Evolutionary conservation across 2,329 filamentous ascomycete species (phyloP).

Genomic region (Coleophoma eucalyptorum): DNA sequence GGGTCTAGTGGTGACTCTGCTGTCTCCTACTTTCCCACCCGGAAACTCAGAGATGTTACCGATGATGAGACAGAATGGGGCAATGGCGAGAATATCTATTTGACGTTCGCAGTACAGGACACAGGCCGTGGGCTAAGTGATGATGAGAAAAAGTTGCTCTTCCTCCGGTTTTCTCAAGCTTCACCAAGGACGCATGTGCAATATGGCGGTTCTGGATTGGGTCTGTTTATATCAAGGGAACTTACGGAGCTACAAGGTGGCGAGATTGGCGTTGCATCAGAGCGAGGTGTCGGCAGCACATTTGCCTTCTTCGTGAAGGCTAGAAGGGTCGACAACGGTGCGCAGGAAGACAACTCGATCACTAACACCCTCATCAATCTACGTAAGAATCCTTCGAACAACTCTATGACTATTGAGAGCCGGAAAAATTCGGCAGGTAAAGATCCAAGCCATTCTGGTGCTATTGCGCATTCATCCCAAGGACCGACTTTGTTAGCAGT

Average conservation of each 20-base stretch:
- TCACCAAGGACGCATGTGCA: constrained; percentile 71
- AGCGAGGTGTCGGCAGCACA: constrained; percentile 64
- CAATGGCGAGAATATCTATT: constrained; percentile 63
- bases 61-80: constrained; percentile 52
- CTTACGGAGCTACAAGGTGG: constrained; percentile 78
- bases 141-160: constrained; percentile 70
- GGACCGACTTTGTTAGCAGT: background rate
- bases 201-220: constrained; percentile 76
- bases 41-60: constrained; percentile 20
- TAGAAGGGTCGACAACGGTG: constrained; percentile 10
- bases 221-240: constrained; percentile 75
- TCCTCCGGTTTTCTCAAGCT: constrained; percentile 77
- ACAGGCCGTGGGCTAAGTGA: constrained; percentile 71
- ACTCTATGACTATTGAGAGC: constrained; percentile 14
- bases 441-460: constrained; percentile 12
- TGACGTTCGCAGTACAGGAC: constrained; percentile 72
- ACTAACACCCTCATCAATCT: constrained; percentile 11
- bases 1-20: constrained; percentile 45
- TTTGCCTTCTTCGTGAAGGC: constrained; percentile 67
- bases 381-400: constrained; percentile 12
- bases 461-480: constrained; percentile 4
- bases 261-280: constrained; percentile 70
- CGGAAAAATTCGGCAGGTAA: constrained; percentile 15
- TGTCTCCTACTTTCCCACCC: constrained; percentile 29
- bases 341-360: constrained; percentile 19